These are phyloP conservation scores for Neoarthrinium moseri DNA, from an alignment of 2,329 filamentous ascomycete genomes.

Conservation along the genomic window DNA sequence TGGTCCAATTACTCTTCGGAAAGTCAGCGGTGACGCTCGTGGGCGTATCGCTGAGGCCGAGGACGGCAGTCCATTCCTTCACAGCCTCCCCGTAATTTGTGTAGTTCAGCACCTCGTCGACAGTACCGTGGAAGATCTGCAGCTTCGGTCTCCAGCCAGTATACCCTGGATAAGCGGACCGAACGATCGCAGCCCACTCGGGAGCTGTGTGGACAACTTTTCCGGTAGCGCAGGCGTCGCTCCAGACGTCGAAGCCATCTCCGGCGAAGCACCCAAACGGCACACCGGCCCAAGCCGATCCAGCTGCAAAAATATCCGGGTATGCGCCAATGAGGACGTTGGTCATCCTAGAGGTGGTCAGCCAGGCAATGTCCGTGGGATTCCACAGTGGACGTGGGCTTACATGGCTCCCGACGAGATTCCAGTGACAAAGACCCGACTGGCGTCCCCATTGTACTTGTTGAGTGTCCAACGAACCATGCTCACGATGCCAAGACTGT, in stretches of 20 bases:
- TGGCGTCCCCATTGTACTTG: constrained; percentile 43
- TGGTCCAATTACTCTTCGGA: constrained; percentile 35
- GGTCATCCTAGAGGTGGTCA: constrained; percentile 60
- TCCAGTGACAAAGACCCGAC: constrained; percentile 50
- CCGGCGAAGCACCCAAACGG: constrained; percentile 49
- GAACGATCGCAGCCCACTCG: constrained; percentile 34
- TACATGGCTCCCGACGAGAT: constrained; percentile 55
- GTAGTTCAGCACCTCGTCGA: constrained; percentile 48
- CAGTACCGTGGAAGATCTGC: constrained; percentile 56
- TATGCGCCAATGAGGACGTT: constrained; percentile 50
- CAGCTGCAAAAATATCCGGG: constrained; percentile 51
- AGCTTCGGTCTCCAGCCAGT: constrained; percentile 51
- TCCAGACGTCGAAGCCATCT: constrained; percentile 44
- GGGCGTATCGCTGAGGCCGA: constrained; percentile 29
- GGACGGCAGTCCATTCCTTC: constrained; percentile 50
- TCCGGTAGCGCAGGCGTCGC: constrained; percentile 49
- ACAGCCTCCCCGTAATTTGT: constrained; percentile 53
- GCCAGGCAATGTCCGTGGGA: no score
- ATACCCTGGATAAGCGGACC: constrained; percentile 48
- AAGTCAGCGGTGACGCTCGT: constrained; percentile 26
- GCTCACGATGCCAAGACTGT: constrained; percentile 50
- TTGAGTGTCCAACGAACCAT: constrained; percentile 51
- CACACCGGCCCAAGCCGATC: constrained; percentile 42
- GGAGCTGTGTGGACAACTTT: constrained; percentile 33
- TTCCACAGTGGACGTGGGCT: no score